Percentiles rank a stretch among this genome's conserved stretches.
Evolutionary conservation across 1,139 yeast genomes (phyloP).

Genomic region (Saccharomyces hybrid): DNA sequence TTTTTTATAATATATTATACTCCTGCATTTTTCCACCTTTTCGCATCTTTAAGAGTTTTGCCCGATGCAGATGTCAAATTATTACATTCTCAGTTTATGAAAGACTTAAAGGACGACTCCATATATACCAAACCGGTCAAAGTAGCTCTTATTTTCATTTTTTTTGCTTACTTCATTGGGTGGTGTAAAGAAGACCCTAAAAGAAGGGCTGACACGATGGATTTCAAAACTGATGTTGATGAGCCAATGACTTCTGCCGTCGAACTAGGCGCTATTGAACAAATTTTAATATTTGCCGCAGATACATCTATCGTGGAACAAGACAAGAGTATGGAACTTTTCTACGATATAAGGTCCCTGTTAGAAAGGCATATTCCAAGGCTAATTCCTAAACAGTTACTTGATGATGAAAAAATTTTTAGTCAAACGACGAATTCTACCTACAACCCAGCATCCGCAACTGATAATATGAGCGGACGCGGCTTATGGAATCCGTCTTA

Average conservation of each 20-base stretch:
- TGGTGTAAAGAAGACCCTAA: slow-evolving; percentile 55
- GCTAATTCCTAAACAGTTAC: slow-evolving; percentile 40
- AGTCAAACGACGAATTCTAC: not conserved
- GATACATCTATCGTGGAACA: slow-evolving; percentile 45
- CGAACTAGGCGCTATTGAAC: slow-evolving; percentile 74
- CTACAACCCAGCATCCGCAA: not conserved
- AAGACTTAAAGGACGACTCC: slow-evolving; percentile 34
- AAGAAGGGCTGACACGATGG: slow-evolving; percentile 36
- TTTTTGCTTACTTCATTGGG: slow-evolving; percentile 56
- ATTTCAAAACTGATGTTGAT: slow-evolving; percentile 42
- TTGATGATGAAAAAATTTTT: slow-evolving; percentile 36
- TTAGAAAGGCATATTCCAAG: slow-evolving; percentile 61
- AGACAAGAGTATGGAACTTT: slow-evolving; percentile 37
- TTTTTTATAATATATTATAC: slow-evolving; percentile 54
- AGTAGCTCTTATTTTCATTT: slow-evolving; percentile 52
- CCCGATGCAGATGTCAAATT: slow-evolving; percentile 33
- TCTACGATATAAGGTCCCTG: slow-evolving; percentile 61
- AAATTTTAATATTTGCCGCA: slow-evolving; percentile 61
- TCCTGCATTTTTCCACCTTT: slow-evolving; percentile 50
- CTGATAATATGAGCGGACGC: not conserved
- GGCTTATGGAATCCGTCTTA: slow-evolving; percentile 10
- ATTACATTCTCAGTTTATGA: slow-evolving; percentile 33
- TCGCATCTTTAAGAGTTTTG: slow-evolving; percentile 33
- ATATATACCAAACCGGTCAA: slow-evolving; percentile 49
- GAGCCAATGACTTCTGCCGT: slow-evolving; percentile 46